Conservation (phyloP, 306 rosid genomes). For the Mucuna pruriens region DNA sequence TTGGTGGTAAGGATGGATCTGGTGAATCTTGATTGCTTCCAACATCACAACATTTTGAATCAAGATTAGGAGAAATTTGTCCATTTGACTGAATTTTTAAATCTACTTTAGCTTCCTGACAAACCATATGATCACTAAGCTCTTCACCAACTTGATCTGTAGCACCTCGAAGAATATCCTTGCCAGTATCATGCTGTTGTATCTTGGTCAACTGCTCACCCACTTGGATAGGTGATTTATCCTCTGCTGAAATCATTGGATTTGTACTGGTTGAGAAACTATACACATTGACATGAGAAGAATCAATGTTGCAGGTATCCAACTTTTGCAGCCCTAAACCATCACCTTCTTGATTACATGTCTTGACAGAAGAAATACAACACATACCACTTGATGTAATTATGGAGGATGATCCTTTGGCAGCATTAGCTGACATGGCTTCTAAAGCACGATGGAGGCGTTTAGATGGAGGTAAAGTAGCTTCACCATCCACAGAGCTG, state of each 20-base stretch:
- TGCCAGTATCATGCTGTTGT: constrained; percentile 43
- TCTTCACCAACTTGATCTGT: constrained; percentile 44
- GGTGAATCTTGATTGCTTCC: constrained; percentile 47
- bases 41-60: constrained; percentile 42
- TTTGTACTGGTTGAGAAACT: constrained; percentile 45
- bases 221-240: constrained; percentile 42
- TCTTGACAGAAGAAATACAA: constrained; percentile 41
- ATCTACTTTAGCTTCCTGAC: constrained; percentile 44
- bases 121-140: constrained; percentile 40
- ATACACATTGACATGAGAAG: constrained; percentile 41
- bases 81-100: constrained; percentile 34
- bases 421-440: constrained; percentile 98
- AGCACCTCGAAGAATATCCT: constrained; percentile 38
- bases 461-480: constrained; percentile 94
- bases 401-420: constrained; percentile 58
- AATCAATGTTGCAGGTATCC: constrained; percentile 41
- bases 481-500: constrained; percentile 75
- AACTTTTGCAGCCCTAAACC: constrained; percentile 36
- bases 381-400: constrained; percentile 44
- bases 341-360: constrained; percentile 44
- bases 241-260: constrained; percentile 41
- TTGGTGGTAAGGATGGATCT: constrained; percentile 42
- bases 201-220: constrained; percentile 46
- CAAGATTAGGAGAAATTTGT: constrained; percentile 44
- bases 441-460: constrained; percentile 97